Evolutionary conservation across 352 stramenopile genomes (phyloP), one percentile per base, ranked within the genome.

Genomic region (Hyaloperonospora brassicae): DNA sequence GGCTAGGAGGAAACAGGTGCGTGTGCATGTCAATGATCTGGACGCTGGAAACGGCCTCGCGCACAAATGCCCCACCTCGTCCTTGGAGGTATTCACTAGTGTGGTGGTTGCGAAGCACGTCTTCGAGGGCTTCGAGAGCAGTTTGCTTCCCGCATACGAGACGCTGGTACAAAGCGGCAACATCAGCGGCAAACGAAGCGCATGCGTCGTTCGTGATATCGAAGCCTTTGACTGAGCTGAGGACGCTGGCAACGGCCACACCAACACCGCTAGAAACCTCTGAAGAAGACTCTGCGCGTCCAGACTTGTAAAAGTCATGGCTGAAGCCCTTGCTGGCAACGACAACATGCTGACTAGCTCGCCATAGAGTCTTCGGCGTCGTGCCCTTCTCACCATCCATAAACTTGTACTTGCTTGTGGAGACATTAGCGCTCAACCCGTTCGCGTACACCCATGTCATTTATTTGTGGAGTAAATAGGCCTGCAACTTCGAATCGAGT

Each of bases 1-100:
- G 90, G 22, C 68, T 84, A 11, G 88, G 86, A 34, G 92, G 92
- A 43, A 98, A 89, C 24, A 98, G 67, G 62, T 98, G 90, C 44
- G 92, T 98, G 66, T 98, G 92, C 47, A 97, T 65, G 22, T 75
- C 62, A 52, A 75, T 68, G 41, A 72, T 61, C 40, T 69, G 43
- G 38, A 76, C 66, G 10, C 47, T 68, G 14, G 61, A 63, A 3
- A 81, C 66, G 38, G 66, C 54, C 17, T 78, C 62, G 5, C 69
- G 61, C 41, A 78, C 72, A 52, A 69, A 78, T 31, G 41, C 52
- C 5, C 34, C 47, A 65, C 58, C 30, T 65, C 52, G 12, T 65
- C 58, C 31, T 61, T 65, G 14, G 6, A 78, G 50, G 47, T 70
- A 78, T 55, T 77, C 68, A 57, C 62, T 78, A 1, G 60, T 65